Evolutionary conservation across 2,329 filamentous ascomycete species (phyloP), one percentile per base, ranked within the genome.

Genomic region (Leptodontidium sp.): DNA sequence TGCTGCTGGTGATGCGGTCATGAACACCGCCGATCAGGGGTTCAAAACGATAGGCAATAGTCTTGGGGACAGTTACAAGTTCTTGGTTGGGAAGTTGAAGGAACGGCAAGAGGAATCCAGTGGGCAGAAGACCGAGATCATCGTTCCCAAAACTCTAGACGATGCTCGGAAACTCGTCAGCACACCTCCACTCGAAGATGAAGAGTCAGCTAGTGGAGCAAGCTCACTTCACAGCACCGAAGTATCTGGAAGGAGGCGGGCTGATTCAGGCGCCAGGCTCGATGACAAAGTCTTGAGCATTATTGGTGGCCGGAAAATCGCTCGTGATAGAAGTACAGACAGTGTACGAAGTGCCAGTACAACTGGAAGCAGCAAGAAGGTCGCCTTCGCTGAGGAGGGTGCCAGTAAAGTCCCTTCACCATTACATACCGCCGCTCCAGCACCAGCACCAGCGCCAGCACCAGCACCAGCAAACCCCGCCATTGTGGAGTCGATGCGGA

Each of bases 41-140:
- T 85, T 98, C 72, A 97, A 98, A 77, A 97, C 90, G 45, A 97
- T 99, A 73, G 93, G 95, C 71, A 94, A 87, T 76, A 97, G 93
- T 59, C 84, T 98, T 4, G 94, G 95, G 69, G 94, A 93, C 76
- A 98, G 94, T 78, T 97, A 98, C 81, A 96, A 94, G 69, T 97
- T 98, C 78, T 83, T 99, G 29, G 89, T 99, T 65, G 95, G 95
- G 17, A 93, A 94, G 73, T 84, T 98, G 24, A 93, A 92, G 70
- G 94, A 97, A 78, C 85, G 89, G 74, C 82, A 88, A 77, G 79
- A 85, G 73, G 75, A 81, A 75, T 77, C 80, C 1, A 80, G 81
- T 35, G 79, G 81, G 6, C 80, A 82, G 26, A 80, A 80, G 55
- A 82, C 86, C 17, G 85, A 89, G 2, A 81, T 88, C 7, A 77